Evolutionary conservation across 2,329 filamentous ascomycete genomes (phyloP).

Genomic region (Dryadomyces sulphureus): DNA sequence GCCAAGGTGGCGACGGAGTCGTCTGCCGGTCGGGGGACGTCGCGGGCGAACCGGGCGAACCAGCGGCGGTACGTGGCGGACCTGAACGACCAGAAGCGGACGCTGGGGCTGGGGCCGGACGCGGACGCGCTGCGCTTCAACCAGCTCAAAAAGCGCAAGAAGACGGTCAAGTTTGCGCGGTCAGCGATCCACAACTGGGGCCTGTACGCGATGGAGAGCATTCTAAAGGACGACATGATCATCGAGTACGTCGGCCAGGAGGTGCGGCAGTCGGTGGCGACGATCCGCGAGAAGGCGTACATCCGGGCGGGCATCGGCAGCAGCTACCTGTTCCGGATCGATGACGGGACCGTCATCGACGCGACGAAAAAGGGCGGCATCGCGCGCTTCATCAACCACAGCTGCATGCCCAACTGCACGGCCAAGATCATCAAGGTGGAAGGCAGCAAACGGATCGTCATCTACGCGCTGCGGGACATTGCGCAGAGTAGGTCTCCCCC

Average conservation of each 20-base stretch:
- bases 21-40: conserved; percentile 72
- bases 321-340: conserved; percentile 94
- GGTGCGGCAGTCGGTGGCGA: conserved; percentile 92
- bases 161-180: conserved; percentile 92
- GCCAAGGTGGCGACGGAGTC: conserved; percentile 66
- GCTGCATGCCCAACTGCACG: conserved; percentile 95
- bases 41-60: conserved; percentile 85
- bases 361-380: conserved; percentile 98
- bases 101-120: conserved; percentile 49
- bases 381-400: conserved; percentile 96
- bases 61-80: conserved; percentile 91
- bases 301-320: conserved; percentile 93
- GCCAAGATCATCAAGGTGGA: conserved; percentile 99
- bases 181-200: conserved; percentile 99
- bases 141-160: conserved; percentile 98
- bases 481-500: conserved; percentile 83
- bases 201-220: conserved; percentile 93
- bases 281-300: conserved; percentile 83
- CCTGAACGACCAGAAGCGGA: conserved; percentile 87
- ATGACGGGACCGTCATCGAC: conserved; percentile 94
- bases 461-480: conserved; percentile 94
- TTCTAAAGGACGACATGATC: conserved; percentile 96
- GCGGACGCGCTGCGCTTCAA: conserved; percentile 94
- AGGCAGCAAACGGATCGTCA: conserved; percentile 95
- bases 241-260: conserved; percentile 99